Conservation (phyloP, 75 land plant species). For the Pinus taeda region DNA sequence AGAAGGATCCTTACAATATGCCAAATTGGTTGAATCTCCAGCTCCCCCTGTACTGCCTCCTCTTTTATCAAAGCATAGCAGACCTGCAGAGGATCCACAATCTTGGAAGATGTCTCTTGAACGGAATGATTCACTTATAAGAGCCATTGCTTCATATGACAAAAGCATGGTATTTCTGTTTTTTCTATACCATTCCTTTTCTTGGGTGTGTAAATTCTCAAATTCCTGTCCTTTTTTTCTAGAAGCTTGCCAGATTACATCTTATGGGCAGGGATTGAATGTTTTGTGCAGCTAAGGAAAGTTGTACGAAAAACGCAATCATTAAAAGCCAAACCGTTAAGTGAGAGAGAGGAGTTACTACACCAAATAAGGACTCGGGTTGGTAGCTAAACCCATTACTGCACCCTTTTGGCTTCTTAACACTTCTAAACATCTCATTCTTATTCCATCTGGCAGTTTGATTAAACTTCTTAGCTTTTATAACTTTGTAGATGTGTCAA, state of each 20-base stretch:
- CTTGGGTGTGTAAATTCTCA: not conserved
- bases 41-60: not conserved
- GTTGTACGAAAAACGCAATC: constrained; percentile 46
- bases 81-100: constrained; percentile 4
- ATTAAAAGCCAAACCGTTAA: constrained; percentile 28
- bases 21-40: not conserved
- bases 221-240: not conserved
- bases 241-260: not conserved
- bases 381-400: constrained; percentile 4
- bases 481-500: not conserved
- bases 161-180: constrained; percentile 66
- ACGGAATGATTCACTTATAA: constrained; percentile 60
- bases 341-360: constrained; percentile 61
- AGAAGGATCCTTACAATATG: constrained; percentile 7
- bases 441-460: not conserved
- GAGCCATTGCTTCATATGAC: constrained; percentile 74
- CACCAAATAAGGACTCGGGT: constrained; percentile 58
- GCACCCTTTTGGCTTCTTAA: not conserved
- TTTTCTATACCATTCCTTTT: not conserved
- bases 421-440: not conserved
- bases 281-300: constrained; percentile 66
- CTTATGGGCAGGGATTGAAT: not conserved
- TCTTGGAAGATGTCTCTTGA: constrained; percentile 9
- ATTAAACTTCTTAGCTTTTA: not conserved
- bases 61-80: constrained; percentile 3